A percentile compares a stretch with the other conserved stretches of the same genome.
phyloP scores from a whole-genome alignment of 2,329 filamentous ascomycete genomes.

The Talaromyces sp. region DNA sequence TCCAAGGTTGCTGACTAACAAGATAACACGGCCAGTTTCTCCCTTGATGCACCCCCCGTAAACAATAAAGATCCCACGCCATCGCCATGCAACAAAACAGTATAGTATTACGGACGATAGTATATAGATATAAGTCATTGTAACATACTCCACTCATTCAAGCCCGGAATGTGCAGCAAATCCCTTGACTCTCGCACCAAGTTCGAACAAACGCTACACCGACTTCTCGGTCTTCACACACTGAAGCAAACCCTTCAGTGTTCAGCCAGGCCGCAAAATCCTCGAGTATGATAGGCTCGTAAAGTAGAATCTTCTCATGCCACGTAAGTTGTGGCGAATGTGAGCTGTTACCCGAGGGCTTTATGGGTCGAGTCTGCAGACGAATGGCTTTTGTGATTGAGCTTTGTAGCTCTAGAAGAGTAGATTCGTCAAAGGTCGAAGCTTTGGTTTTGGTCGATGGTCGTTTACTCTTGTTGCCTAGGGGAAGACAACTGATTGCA shows the following conservation, averaged over 20 bases:
- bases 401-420: constrained; percentile 43
- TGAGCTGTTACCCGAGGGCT: constrained; percentile 38
- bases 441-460: constrained; percentile 17
- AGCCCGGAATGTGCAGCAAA: constrained; percentile 61
- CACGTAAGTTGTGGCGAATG: constrained; percentile 57
- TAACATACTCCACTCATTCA: neutral
- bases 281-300: constrained; percentile 85
- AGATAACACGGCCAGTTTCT: neutral
- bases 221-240: constrained; percentile 66
- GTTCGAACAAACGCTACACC: constrained; percentile 67
- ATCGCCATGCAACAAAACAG: neutral
- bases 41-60: neutral
- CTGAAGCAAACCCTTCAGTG: constrained; percentile 61
- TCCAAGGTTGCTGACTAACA: neutral
- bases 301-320: constrained; percentile 91
- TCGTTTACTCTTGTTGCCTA: constrained; percentile 2
- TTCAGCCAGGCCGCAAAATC: constrained; percentile 84
- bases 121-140: neutral
- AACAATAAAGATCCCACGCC: neutral
- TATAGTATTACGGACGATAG: neutral
- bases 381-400: constrained; percentile 52
- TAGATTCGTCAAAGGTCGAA: constrained; percentile 11
- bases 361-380: constrained; percentile 34
- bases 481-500: neutral
- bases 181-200: constrained; percentile 85